These are phyloP conservation scores for Macrophomina pseudophaseolina DNA, from an alignment of 2,329 filamentous ascomycete species.

Conservation along the genomic window DNA sequence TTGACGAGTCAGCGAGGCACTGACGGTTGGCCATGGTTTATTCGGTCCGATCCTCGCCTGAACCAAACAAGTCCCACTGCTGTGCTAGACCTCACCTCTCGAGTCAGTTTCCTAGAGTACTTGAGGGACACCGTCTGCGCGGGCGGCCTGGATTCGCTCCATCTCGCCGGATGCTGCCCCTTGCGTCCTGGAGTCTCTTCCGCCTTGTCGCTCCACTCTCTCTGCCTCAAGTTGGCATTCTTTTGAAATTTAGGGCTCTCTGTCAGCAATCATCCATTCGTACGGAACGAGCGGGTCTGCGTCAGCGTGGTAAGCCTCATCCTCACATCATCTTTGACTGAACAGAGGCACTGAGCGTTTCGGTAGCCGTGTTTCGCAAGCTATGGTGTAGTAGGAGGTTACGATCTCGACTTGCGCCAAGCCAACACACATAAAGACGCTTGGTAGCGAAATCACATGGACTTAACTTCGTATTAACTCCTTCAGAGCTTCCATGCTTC, in stretches of 20 bases:
- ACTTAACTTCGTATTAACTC: neutral
- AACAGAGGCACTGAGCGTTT: neutral
- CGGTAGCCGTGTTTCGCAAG: neutral
- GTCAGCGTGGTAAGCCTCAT: neutral
- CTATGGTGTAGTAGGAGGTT: neutral
- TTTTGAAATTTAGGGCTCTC: neutral
- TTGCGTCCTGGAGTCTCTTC: neutral
- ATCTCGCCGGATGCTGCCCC: neutral
- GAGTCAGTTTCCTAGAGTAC: slow-evolving; percentile 6
- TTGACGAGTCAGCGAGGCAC: neutral
- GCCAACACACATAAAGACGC: neutral
- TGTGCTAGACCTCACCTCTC: neutral
- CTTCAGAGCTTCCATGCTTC: neutral
- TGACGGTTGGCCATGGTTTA: neutral
- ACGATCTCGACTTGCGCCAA: neutral
- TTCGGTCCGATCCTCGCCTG: slow-evolving; percentile 13
- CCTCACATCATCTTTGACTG: neutral
- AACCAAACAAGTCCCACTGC: slow-evolving; percentile 1
- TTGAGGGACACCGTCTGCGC: neutral
- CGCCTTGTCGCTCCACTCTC: slow-evolving; percentile 1
- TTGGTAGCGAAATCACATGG: neutral
- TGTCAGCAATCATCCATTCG: neutral
- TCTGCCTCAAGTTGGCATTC: neutral
- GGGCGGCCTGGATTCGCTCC: slow-evolving; percentile 8
- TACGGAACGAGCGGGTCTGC: neutral